A percentile compares a stretch with the other conserved stretches of the same genome.
Conservation (phyloP, 2,329 filamentous ascomycete genomes). For the Apiospora marii region DNA sequence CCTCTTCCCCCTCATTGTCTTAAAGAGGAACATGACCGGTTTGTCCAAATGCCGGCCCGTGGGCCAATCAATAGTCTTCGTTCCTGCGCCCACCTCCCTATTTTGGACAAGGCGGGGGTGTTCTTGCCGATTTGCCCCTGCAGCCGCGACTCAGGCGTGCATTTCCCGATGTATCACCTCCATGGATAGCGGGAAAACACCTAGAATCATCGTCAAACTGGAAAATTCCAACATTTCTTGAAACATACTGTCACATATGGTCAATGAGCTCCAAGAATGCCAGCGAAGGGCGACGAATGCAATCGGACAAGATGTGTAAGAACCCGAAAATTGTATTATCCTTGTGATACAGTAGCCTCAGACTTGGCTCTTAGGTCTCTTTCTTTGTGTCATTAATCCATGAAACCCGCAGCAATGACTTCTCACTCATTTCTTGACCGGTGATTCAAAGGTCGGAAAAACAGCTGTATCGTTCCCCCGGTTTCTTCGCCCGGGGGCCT, state of each 20-base stretch:
- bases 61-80: conserved; percentile 6
- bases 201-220: neutral
- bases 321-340: neutral
- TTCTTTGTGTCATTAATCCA: neutral
- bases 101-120: neutral
- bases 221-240: neutral
- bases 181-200: neutral
- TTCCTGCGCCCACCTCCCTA: conserved; percentile 11
- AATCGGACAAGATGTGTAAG: neutral
- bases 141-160: neutral
- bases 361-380: neutral
- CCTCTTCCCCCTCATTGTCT: neutral
- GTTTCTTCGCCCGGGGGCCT: neutral
- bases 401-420: neutral
- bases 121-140: neutral
- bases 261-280: neutral
- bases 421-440: neutral
- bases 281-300: neutral
- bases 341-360: neutral
- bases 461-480: neutral
- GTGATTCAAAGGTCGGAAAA: neutral
- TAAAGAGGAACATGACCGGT: neutral
- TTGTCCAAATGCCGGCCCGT: neutral
- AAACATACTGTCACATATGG: neutral
- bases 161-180: neutral